Evolutionary conservation across 768 basidiomycete species (phyloP).

Genomic region (Boletellus ananas): DNA sequence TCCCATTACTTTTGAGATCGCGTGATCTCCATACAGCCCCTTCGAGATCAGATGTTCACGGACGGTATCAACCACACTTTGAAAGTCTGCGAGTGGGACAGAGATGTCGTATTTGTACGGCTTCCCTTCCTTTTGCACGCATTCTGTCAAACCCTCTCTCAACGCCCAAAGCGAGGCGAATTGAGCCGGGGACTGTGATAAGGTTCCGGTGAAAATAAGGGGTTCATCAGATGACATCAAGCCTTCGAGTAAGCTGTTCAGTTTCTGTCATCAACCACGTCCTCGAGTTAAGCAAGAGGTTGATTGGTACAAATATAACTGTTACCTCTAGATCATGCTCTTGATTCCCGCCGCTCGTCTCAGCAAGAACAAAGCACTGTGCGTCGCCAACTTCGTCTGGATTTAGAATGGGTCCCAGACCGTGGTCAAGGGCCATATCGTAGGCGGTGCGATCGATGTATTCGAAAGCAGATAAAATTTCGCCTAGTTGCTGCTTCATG

Average conservation of each 20-base stretch:
- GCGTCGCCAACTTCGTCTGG: constrained; percentile 74
- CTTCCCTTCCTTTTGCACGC: constrained; percentile 89
- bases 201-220: constrained; percentile 83
- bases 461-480: constrained; percentile 97
- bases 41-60: constrained; percentile 65
- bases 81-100: constrained; percentile 81
- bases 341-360: constrained; percentile 89
- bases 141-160: constrained; percentile 90
- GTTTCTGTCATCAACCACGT: constrained; percentile 61
- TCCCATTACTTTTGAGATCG: constrained; percentile 82
- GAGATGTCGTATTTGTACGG: constrained; percentile 97
- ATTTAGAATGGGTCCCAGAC: constrained; percentile 72
- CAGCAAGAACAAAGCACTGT: constrained; percentile 86
- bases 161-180: constrained; percentile 88
- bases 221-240: constrained; percentile 70
- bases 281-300: constrained; percentile 8
- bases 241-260: constrained; percentile 70
- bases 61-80: constrained; percentile 80
- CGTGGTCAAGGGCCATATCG: constrained; percentile 78
- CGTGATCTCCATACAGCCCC: constrained; percentile 65
- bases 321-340: constrained; percentile 92
- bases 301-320: constrained; percentile 6
- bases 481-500: constrained; percentile 79
- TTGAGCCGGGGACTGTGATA: constrained; percentile 88
- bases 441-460: constrained; percentile 88